phyloP scores from a whole-genome alignment of 1,139 yeast species.

The Nakaseomyces nivariensis region DNA sequence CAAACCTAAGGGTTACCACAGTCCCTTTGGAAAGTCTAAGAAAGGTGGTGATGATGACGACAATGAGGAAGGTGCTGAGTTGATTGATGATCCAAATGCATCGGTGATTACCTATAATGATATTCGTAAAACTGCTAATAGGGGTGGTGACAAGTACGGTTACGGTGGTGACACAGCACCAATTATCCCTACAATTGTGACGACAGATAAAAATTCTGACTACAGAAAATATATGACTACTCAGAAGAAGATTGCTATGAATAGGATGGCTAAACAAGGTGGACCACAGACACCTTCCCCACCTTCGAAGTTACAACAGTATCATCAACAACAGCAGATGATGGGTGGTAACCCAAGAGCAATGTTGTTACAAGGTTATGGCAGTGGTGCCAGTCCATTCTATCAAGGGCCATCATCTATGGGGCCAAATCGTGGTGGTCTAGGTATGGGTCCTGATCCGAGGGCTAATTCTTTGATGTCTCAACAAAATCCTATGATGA shows the following conservation, averaged over 20 bases:
- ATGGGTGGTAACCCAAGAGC: conserved; percentile 35
- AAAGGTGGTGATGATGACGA: conserved; percentile 13
- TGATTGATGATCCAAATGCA: conserved; percentile 37
- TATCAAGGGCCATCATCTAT: conserved; percentile 3
- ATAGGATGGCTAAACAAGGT: conserved; percentile 35
- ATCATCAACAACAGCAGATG: conserved; percentile 20
- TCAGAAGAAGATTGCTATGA: conserved; percentile 50
- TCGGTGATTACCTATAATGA: conserved; percentile 51
- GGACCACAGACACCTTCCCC: conserved; percentile 5
- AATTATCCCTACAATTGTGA: conserved; percentile 54
- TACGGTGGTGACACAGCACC: conserved; percentile 53
- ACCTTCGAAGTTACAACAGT: conserved; percentile 2
- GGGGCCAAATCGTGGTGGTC: conserved; percentile 1
- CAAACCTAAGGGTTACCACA: conserved; percentile 12
- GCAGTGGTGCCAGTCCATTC: conserved; percentile 12
- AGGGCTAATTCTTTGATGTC: conserved; percentile 22
- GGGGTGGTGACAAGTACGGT: conserved; percentile 49
- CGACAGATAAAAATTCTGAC: conserved; percentile 37
- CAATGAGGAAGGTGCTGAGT: conserved; percentile 47
- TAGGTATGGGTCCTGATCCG: conserved; percentile 5
- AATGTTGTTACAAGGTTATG: conserved; percentile 43
- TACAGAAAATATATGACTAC: conserved; percentile 63
- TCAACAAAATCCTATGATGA: conserved; percentile 1
- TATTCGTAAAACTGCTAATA: conserved; percentile 49
- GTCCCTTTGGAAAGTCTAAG: conserved; percentile 10